Percentiles rank a stretch among this genome's conserved stretches.
phyloP scores from a whole-genome alignment of 257 asterid genomes.

The Nicotiana benthamiana region DNA sequence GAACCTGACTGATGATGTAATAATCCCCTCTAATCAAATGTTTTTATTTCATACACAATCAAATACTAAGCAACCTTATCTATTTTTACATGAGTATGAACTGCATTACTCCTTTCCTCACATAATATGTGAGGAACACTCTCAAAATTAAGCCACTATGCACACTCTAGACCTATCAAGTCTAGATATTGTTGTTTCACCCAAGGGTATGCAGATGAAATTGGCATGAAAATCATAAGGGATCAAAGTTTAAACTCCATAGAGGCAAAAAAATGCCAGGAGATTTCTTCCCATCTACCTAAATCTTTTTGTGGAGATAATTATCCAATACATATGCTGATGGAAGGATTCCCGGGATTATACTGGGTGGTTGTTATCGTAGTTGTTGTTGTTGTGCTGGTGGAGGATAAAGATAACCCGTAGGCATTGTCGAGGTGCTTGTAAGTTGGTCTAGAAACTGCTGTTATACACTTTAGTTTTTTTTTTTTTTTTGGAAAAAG shows the following conservation, averaged over 20 bases:
- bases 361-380: too few species aligned
- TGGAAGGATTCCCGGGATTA: too few species aligned
- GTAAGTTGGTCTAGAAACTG: not conserved
- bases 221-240: not conserved
- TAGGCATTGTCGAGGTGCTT: not conserved
- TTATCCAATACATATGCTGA: not conserved
- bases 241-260: not conserved
- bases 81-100: not conserved
- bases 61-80: not conserved
- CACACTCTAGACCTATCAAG: not conserved
- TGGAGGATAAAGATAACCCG: not conserved
- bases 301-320: not conserved
- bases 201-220: not conserved
- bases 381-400: too few species aligned
- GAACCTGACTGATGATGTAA: not conserved
- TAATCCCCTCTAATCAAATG: not conserved
- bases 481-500: not conserved
- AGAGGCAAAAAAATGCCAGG: not conserved
- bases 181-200: not conserved
- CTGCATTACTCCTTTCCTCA: not conserved
- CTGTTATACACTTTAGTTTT: not conserved
- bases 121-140: not conserved
- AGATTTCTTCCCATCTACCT: not conserved
- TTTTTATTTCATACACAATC: not conserved
- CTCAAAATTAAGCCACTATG: not conserved